phyloP scores from a whole-genome alignment of 768 basidiomycete genomes.

The Pleurotus pulmonarius region DNA sequence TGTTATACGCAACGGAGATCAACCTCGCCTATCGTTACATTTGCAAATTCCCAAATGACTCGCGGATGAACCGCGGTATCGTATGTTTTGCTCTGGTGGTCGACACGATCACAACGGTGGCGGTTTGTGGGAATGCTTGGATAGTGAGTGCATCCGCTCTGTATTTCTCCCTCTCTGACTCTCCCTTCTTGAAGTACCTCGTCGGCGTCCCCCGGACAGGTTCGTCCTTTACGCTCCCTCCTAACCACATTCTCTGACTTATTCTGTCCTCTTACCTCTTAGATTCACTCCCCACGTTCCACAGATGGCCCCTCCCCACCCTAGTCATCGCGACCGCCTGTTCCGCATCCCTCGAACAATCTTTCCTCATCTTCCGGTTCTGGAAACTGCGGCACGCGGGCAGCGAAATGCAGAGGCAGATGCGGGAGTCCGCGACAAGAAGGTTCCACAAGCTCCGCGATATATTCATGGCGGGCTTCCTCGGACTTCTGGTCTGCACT shows the following conservation, averaged over 20 bases:
- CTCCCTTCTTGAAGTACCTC: neutral
- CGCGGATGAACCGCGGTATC: neutral
- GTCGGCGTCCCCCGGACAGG: too few relatives aligned
- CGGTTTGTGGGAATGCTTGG: slow-evolving; percentile 8
- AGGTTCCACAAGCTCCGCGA: neutral
- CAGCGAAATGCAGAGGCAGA: neutral
- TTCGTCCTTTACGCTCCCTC: too few relatives aligned
- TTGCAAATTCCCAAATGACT: neutral
- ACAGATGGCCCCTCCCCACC: slow-evolving; percentile 9
- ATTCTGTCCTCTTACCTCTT: neutral
- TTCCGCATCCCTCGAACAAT: slow-evolving; percentile 10
- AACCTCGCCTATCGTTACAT: slow-evolving; percentile 6
- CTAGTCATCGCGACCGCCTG: slow-evolving; percentile 3
- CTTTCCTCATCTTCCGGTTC: slow-evolving; percentile 13
- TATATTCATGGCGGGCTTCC: neutral
- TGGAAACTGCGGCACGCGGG: slow-evolving; percentile 4
- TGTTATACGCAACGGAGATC: slow-evolving; percentile 11
- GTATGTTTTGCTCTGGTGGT: slow-evolving; percentile 1
- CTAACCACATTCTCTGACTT: neutral
- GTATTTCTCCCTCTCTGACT: neutral
- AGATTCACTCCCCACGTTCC: neutral
- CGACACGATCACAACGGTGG: slow-evolving; percentile 10
- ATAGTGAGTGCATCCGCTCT: slow-evolving; percentile 4
- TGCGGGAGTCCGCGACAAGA: neutral
- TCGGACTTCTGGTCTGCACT: neutral